phyloP scores from a whole-genome alignment of 805 yeast species.

The Ogataea henricii region DNA sequence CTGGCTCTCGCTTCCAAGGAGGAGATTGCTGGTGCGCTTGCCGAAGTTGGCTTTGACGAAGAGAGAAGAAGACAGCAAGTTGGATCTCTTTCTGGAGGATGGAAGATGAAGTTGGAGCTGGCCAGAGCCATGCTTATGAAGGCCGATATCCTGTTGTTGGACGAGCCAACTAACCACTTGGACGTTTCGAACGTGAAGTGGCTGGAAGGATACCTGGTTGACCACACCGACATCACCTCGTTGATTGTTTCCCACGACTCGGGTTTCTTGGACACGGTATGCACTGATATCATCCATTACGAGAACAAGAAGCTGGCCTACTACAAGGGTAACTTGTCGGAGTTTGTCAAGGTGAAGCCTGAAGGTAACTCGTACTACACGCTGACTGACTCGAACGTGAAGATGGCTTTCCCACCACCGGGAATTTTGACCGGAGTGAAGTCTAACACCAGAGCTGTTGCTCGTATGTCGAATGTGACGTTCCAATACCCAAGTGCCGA shows the following conservation, averaged over 20 bases:
- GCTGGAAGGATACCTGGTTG: slow-evolving; percentile 84
- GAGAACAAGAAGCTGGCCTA: slow-evolving; percentile 93
- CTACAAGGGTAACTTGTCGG: slow-evolving; percentile 94
- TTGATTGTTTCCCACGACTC: slow-evolving; percentile 97
- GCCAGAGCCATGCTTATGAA: slow-evolving; percentile 99
- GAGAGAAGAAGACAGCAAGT: slow-evolving; percentile 88
- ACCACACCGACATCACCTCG: slow-evolving; percentile 86
- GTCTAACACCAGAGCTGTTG: slow-evolving; percentile 89
- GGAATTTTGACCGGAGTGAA: slow-evolving; percentile 97
- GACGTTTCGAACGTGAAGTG: slow-evolving; percentile 93
- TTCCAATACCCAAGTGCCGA: slow-evolving; percentile 88
- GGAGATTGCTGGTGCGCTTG: slow-evolving; percentile 75
- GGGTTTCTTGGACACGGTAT: slow-evolving; percentile 91
- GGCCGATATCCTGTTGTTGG: slow-evolving; percentile 91
- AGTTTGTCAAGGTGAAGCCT: slow-evolving; percentile 87
- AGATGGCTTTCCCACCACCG: slow-evolving; percentile 98
- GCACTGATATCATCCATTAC: slow-evolving; percentile 95
- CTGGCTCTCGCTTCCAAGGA: slow-evolving; percentile 61
- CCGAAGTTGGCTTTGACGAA: slow-evolving; percentile 87
- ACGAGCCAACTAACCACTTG: slow-evolving; percentile 98
- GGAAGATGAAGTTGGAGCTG: slow-evolving; percentile 98
- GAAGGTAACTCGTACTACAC: slow-evolving; percentile 97
- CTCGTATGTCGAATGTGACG: slow-evolving; percentile 71
- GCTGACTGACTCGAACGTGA: slow-evolving; percentile 85
- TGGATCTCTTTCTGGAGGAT: slow-evolving; percentile 96